These are phyloP conservation scores for Naganishia randhawae DNA, from an alignment of 768 basidiomycete genomes.

Conservation along the genomic window DNA sequence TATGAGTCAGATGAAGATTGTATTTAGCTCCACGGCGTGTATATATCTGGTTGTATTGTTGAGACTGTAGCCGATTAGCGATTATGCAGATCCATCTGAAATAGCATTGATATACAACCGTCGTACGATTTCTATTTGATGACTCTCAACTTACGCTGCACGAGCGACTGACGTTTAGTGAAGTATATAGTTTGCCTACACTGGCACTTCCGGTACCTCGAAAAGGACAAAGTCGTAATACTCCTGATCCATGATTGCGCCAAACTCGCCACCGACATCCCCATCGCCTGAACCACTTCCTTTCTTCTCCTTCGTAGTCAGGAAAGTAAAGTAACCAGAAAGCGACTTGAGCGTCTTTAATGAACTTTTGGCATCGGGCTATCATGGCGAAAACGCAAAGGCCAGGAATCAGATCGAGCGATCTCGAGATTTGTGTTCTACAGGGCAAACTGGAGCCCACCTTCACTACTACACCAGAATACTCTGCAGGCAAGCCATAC, in stretches of 20 bases:
- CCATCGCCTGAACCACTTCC: constrained; percentile 49
- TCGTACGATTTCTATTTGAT: not conserved
- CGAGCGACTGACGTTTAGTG: not conserved
- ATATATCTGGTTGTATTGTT: not conserved
- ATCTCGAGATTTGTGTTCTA: not conserved
- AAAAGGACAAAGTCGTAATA: constrained; percentile 91
- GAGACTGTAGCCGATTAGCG: constrained; percentile 9
- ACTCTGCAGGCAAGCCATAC: constrained; percentile 91
- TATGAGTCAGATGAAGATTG: constrained; percentile 24
- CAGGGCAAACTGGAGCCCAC: constrained; percentile 52
- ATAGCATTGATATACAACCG: constrained; percentile 15
- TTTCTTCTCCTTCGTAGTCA: constrained; percentile 65
- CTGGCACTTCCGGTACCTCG: constrained; percentile 79
- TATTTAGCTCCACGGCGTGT: not conserved
- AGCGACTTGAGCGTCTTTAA: constrained; percentile 73
- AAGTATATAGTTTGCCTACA: not conserved
- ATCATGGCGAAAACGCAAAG: constrained; percentile 17
- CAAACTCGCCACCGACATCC: constrained; percentile 85
- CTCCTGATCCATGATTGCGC: constrained; percentile 88
- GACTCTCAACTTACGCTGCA: not conserved
- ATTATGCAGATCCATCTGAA: not conserved
- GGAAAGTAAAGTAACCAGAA: constrained; percentile 74
- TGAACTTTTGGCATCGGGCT: constrained; percentile 82
- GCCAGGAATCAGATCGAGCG: not conserved
- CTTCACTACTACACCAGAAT: constrained; percentile 74